phyloP scores from a whole-genome alignment of 1,284 basidiomycete species.

The Cryptococcus jaspeensis region DNA sequence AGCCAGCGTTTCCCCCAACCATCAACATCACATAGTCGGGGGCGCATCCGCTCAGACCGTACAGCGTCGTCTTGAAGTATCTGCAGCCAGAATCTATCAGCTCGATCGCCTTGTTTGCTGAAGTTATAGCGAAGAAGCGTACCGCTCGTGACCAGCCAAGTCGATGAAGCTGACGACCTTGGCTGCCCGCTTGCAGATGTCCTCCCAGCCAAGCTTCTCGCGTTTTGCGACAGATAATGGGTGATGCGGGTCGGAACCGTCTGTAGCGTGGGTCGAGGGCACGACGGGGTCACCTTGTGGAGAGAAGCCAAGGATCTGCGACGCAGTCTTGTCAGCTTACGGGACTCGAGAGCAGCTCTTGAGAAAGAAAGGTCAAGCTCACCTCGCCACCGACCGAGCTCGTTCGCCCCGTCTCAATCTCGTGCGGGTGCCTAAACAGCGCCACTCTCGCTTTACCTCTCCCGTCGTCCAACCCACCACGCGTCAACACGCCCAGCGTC shows the following conservation, averaged over 20 bases:
- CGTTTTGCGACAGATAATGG: conserved; percentile 56
- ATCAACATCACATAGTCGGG: conserved; percentile 95
- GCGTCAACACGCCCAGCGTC: conserved; percentile 66
- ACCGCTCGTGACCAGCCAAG: conserved; percentile 85
- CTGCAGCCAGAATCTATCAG: conserved; percentile 12
- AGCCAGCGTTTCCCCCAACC: conserved; percentile 88
- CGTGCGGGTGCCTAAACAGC: conserved; percentile 95
- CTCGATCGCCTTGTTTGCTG: neutral
- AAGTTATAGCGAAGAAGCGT: conserved; percentile 58
- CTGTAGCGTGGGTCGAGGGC: conserved; percentile 55
- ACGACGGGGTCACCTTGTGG: conserved; percentile 72
- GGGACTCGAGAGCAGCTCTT: neutral
- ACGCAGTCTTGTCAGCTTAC: conserved; percentile 6
- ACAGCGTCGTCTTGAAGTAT: conserved; percentile 80
- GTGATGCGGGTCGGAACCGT: conserved; percentile 71
- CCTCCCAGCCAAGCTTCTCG: conserved; percentile 92
- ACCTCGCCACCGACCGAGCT: conserved; percentile 94
- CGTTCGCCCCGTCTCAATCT: conserved; percentile 92
- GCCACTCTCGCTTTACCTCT: conserved; percentile 73
- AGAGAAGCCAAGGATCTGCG: conserved; percentile 79
- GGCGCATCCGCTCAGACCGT: conserved; percentile 88
- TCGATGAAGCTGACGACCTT: conserved; percentile 97
- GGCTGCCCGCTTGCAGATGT: conserved; percentile 84
- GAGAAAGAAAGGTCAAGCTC: neutral
- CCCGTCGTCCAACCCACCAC: conserved; percentile 89